These are phyloP conservation scores for Gossypium laxum DNA, from an alignment of 441 rosid species.

Conservation along the genomic window DNA sequence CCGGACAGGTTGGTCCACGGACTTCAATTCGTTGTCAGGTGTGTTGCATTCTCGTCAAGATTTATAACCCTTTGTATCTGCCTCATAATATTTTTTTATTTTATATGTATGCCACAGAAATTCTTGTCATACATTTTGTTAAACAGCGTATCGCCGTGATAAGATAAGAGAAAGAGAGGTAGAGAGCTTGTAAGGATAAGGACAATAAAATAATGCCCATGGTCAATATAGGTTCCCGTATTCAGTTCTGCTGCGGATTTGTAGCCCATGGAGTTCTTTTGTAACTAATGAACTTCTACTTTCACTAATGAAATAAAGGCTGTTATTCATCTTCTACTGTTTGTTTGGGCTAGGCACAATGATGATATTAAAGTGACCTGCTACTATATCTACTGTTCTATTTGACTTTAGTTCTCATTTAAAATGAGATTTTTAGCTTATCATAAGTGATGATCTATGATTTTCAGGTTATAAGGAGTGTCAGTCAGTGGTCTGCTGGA, in stretches of 20 bases:
- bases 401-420: background rate
- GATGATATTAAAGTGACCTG: background rate
- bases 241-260: background rate
- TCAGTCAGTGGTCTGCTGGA: constrained; percentile 99
- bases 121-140: too few relatives aligned
- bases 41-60: constrained; percentile 11
- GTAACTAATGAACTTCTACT: too few relatives aligned
- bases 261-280: background rate
- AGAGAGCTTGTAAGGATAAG: background rate
- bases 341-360: too few relatives aligned
- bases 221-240: background rate
- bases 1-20: constrained; percentile 88
- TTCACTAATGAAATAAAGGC: too few relatives aligned
- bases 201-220: background rate
- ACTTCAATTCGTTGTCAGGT: constrained; percentile 93
- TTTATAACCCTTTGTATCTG: background rate
- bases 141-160: too few relatives aligned
- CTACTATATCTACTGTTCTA: background rate
- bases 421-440: background rate
- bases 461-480: constrained; percentile 84
- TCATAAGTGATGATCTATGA: background rate
- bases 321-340: too few relatives aligned
- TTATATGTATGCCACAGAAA: too few relatives aligned
- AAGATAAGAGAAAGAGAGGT: too few relatives aligned
- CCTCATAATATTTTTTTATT: background rate